Evolutionary conservation across 768 basidiomycete genomes (phyloP).

Genomic region (Rhodotorula kratochvilovae): DNA sequence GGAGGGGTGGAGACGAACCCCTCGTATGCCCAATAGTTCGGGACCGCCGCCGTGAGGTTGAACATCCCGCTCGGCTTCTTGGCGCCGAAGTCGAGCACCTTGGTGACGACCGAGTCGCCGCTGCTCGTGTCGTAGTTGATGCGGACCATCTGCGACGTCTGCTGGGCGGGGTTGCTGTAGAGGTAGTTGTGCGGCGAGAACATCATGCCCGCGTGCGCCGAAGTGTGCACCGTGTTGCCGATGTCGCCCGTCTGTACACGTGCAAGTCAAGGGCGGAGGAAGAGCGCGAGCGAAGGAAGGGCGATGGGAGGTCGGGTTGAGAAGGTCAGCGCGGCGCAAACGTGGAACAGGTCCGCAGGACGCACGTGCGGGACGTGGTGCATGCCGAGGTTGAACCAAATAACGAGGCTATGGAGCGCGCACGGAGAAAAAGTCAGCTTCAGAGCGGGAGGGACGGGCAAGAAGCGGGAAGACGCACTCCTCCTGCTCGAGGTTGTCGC

Average conservation of each 20-base stretch:
- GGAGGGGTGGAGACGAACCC: background rate
- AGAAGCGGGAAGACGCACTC: conserved; percentile 39
- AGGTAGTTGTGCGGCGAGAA: conserved; percentile 47
- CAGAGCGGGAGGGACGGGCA: background rate
- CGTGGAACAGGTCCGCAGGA: background rate
- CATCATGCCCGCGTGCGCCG: conserved; percentile 31
- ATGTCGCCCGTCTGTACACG: conserved; percentile 41
- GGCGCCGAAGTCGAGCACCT: conserved; percentile 24
- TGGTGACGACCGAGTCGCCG: background rate
- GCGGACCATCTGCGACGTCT: conserved; percentile 44
- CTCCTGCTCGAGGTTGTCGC: conserved; percentile 46
- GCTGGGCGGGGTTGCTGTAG: conserved; percentile 41
- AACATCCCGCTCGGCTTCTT: conserved; percentile 4
- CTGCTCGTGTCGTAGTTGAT: conserved; percentile 41
- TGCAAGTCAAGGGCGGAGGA: too few species aligned
- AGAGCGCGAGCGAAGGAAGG: too few species aligned
- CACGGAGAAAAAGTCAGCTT: background rate
- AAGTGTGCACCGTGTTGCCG: conserved; percentile 41
- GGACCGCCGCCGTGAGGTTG: conserved; percentile 12
- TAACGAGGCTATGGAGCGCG: background rate
- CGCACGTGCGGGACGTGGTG: conserved; percentile 40
- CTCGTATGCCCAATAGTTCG: conserved; percentile 13
- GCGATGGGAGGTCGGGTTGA: too few species aligned
- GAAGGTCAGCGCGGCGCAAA: background rate
- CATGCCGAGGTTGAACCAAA: conserved; percentile 43